These are phyloP conservation scores for Zoysia japonica DNA, from an alignment of 176 grass and related monocot species.

Conservation along the genomic window DNA sequence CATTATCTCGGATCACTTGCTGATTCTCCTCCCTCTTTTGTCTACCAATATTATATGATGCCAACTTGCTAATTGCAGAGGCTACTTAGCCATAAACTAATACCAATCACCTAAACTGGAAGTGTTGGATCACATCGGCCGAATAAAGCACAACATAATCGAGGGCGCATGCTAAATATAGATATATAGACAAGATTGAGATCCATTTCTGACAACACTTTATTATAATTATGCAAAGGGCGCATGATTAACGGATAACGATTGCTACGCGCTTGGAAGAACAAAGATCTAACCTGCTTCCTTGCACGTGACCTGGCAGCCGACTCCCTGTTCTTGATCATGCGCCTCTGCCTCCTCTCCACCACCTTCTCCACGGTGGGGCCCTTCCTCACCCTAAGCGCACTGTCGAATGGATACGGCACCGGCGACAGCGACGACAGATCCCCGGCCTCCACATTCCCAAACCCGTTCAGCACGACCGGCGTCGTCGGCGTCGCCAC, in stretches of 20 bases:
- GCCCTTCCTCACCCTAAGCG: constrained; percentile 60
- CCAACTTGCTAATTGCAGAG: constrained; percentile 42
- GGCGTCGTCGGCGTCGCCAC: constrained; percentile 51
- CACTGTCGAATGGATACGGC: constrained; percentile 64
- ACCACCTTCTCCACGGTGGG: constrained; percentile 78
- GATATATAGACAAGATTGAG: constrained; percentile 19
- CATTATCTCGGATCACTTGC: neutral
- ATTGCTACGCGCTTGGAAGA: constrained; percentile 7
- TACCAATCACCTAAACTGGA: constrained; percentile 20
- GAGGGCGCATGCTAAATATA: constrained; percentile 37
- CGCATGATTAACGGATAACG: constrained; percentile 17
- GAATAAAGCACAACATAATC: constrained; percentile 49
- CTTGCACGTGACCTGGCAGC: constrained; percentile 76
- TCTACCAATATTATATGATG: constrained; percentile 27
- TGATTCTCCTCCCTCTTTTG: constrained; percentile 37
- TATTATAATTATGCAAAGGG: constrained; percentile 35
- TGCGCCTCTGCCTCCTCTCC: constrained; percentile 76
- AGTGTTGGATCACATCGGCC: constrained; percentile 38
- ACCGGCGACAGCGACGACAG: constrained; percentile 48
- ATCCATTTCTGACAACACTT: constrained; percentile 37
- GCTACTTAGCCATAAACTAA: constrained; percentile 30
- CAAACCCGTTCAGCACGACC: constrained; percentile 50
- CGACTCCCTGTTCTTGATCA: constrained; percentile 96
- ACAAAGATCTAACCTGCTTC: constrained; percentile 63
- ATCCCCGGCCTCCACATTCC: constrained; percentile 57